Evolutionary conservation across 768 basidiomycete species (phyloP), one percentile per base, ranked within the genome.

Genomic region (Hemileccinum rubropunctum): DNA sequence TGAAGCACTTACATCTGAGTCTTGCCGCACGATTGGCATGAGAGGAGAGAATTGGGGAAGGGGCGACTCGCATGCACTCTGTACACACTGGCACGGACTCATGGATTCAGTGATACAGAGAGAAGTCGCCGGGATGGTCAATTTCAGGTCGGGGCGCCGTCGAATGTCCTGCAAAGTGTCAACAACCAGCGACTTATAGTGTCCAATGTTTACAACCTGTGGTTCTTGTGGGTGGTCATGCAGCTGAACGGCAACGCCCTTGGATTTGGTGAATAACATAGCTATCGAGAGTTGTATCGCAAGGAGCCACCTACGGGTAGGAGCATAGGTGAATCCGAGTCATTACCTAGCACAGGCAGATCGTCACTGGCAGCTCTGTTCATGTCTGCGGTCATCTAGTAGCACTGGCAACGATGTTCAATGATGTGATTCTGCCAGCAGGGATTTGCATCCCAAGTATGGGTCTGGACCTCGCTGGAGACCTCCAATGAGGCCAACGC

Each of bases 41-140:
- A 37, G 34, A 46, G 37, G 20, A 47, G 53, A 47, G 26, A 45
- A 50, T 30, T 42, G 36, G 26, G 45, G 39, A 4, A 17, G 47
- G 28, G 18, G 3, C 9, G 60, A 50, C n/a, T 60, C 52, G 58
- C 35, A 45, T 20, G 44, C 36, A 34, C 51, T 58, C 33, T 48
- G 52, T 14, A 13, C 42, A 43, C 43, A 49, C 15, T 47, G 32
- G 30, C 45, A 47, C 15, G 50, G 30, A 34, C 45, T 40, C 15
- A 41, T 7, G 39, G 51, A 21, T 40, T 32, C 48, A 10, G 44
- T 21, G 18, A 18, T 12, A 42, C 33, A 18, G 35, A 40, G n/a
- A 30, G 37, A 38, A 34, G 50, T 28, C 13, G 18, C 3, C 1
- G 50, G 57, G 58, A 63, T 63, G 33, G 30, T 30, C 41, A 57